phyloP scores from a whole-genome alignment of 108 stramenopile genomes.

The Aurantiochytrium sp. region DNA sequence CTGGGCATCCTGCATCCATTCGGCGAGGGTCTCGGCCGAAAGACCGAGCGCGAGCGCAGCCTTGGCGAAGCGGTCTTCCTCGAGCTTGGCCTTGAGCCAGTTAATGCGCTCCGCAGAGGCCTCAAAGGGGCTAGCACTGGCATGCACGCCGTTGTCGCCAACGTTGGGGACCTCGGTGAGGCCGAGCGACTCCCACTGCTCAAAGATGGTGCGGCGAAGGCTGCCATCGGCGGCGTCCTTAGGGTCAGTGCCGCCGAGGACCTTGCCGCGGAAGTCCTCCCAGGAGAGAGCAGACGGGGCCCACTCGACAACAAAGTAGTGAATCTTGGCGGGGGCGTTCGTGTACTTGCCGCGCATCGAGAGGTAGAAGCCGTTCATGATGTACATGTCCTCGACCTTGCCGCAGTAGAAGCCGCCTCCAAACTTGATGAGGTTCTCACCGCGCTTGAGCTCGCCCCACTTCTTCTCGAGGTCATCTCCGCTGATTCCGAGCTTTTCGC shows the following conservation, averaged over 20 bases:
- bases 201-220: conserved; percentile 65
- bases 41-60: conserved; percentile 62
- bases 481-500: conserved; percentile 61
- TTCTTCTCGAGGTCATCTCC: conserved; percentile 63
- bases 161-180: conserved; percentile 63
- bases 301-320: conserved; percentile 81
- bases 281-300: conserved; percentile 62
- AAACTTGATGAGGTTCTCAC: conserved; percentile 68
- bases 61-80: conserved; percentile 65
- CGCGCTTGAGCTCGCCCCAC: conserved; percentile 52
- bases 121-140: conserved; percentile 79
- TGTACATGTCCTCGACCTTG: conserved; percentile 55
- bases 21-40: conserved; percentile 55
- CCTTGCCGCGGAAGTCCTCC: conserved; percentile 65
- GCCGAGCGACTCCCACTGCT: conserved; percentile 57
- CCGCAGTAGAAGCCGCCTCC: conserved; percentile 93
- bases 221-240: conserved; percentile 61
- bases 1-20: conserved; percentile 72
- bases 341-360: conserved; percentile 74
- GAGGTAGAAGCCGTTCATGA: conserved; percentile 93
- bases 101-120: conserved; percentile 73
- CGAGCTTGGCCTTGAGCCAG: conserved; percentile 46
- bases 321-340: conserved; percentile 61
- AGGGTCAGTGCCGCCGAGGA: conserved; percentile 81
- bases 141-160: conserved; percentile 87